Base-by-base conservation (phyloP, 257 asterid genomes). In the Rauvolfia tetraphylla region DNA sequence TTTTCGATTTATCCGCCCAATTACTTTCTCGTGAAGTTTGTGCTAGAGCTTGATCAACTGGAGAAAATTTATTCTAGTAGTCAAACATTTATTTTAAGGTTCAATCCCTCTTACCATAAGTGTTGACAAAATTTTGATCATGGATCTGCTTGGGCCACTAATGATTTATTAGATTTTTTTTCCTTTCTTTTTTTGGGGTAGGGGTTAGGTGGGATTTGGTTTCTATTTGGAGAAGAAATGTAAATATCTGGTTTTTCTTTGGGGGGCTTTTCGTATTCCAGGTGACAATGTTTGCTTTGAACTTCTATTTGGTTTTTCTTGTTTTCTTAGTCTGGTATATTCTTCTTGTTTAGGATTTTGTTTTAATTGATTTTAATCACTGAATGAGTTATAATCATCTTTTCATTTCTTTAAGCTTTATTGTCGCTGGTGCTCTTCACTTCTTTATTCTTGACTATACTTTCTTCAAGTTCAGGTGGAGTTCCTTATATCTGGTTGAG, bases 391-490 rank as follows among this genome's bases (percentile, higher is more conserved):
- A 25, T 46, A 11, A 18, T 68, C 25, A 7, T n/a, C 12, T 39
- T 53, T 33, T 20, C 76, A 68, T 29, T 18, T 68, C 72, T 54
- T 73, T 66, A 25, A 41, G 57, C 29, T 53, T 23, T 44, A 7
- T 56, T 70, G 38, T 59, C 38, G 31, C 41, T 22, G 51, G 44
- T 34, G 18, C 11, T 56, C 12, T 72, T 39, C 34, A 27, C 51
- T 74, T 48, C 75, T 75, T 12, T 68, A 57, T 13, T 67, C 53
- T 29, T 36, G 46, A 36, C 71, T 27, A 44, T 41, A 39, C 68
- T 42, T 33, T 44, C 36, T 44, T 69, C 7, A 73, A 51, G 80
- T 85, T 81, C 88, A 88, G 94, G 90, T 74, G 62, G 72, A 74
- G 53, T 71, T 76, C 80, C 57, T 57, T 6, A 41, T 68, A 69